phyloP scores from a whole-genome alignment of 2,329 filamentous ascomycete genomes.

The Cladosporium sphaerospermum region DNA sequence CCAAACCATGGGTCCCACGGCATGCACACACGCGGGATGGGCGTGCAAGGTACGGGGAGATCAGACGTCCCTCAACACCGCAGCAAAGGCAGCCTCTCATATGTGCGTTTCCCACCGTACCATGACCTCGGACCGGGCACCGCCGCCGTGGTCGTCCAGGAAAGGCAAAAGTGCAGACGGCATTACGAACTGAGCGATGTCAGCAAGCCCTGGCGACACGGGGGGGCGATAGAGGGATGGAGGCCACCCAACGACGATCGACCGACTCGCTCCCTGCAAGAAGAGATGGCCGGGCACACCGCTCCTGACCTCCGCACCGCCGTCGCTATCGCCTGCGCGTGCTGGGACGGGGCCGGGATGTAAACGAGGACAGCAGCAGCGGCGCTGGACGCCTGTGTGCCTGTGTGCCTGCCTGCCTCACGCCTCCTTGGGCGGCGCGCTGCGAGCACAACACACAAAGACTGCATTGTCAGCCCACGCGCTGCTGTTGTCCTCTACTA shows the following conservation, averaged over 20 bases:
- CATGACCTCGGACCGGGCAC: too few relatives aligned
- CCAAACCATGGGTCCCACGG: neutral
- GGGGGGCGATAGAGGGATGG: neutral
- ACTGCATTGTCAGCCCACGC: slow-evolving; percentile 2
- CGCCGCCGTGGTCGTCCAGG: too few relatives aligned
- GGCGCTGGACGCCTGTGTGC: neutral
- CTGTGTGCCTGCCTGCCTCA: neutral
- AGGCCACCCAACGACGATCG: neutral
- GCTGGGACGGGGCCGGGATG: too few relatives aligned
- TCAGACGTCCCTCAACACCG: neutral
- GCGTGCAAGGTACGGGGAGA: neutral
- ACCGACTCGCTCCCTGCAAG: neutral
- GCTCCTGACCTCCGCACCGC: neutral
- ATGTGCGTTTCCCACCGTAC: too few relatives aligned
- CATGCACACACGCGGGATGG: slow-evolving; percentile 1
- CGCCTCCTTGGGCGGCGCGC: neutral
- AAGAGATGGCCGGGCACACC: neutral
- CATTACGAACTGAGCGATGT: too few relatives aligned
- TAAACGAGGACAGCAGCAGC: too few relatives aligned
- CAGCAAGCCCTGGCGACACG: neutral
- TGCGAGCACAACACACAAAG: slow-evolving; percentile 1
- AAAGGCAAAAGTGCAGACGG: too few relatives aligned
- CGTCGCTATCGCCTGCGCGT: neutral
- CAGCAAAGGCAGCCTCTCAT: neutral
- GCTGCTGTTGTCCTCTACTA: neutral